Percentiles rank a stretch among this genome's conserved stretches.
Evolutionary conservation across 2,329 filamentous ascomycete species (phyloP).

Genomic region (Aspergillus sojae): DNA sequence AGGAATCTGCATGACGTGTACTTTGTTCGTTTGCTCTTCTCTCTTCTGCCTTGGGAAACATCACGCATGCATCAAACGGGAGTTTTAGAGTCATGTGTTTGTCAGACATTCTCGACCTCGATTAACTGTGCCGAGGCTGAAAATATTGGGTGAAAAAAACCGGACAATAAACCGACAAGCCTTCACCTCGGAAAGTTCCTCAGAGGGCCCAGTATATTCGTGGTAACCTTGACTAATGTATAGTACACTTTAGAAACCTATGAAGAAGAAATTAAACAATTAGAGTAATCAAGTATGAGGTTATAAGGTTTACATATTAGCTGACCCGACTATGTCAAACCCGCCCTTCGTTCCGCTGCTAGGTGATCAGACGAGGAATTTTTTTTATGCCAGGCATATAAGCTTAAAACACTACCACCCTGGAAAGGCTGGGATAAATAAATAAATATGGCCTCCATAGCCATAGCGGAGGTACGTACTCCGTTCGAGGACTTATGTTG

Average conservation of each 20-base stretch:
- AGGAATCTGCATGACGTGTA: slow-evolving; percentile 11
- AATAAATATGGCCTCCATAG: not conserved
- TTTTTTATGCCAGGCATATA: not conserved
- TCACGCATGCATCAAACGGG: not conserved
- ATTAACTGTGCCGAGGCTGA: not conserved
- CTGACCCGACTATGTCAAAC: not conserved
- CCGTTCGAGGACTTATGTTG: not conserved
- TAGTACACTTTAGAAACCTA: not conserved
- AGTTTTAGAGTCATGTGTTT: not conserved
- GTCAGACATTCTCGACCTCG: not conserved
- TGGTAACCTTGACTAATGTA: not conserved
- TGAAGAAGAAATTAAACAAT: not conserved
- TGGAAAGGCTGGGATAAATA: not conserved
- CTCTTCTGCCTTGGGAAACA: not conserved
- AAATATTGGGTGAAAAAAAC: not conserved
- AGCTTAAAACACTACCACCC: not conserved
- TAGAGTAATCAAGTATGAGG: not conserved
- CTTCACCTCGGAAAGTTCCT: not conserved
- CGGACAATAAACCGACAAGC: not conserved
- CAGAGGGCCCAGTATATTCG: not conserved
- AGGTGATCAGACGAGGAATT: not conserved
- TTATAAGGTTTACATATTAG: not conserved
- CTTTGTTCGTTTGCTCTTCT: not conserved
- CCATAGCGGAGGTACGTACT: not conserved
- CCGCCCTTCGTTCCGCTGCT: not conserved